Percentiles rank a stretch among this genome's conserved stretches.
Evolutionary conservation across 2,329 filamentous ascomycete species (phyloP).

Genomic region (Tolypocladium tropicale): DNA sequence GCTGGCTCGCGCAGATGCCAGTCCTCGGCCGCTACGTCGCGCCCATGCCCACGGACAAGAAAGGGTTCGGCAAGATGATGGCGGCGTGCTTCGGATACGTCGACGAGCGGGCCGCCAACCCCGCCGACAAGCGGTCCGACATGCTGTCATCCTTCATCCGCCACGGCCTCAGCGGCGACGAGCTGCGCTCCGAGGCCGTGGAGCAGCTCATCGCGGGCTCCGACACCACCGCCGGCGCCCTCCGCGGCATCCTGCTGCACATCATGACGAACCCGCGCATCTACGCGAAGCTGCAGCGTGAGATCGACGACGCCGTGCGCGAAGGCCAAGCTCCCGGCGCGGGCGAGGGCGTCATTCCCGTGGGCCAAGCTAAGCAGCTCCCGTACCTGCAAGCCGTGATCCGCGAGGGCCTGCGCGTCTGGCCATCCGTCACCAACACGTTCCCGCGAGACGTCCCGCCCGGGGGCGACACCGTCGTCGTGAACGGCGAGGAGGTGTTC

Average conservation of each 20-base stretch:
- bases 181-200: constrained; percentile 20
- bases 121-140: constrained; percentile 19
- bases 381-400: constrained; percentile 39
- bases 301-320: constrained; percentile 37
- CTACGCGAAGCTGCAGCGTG: constrained; percentile 33
- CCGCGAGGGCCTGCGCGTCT: constrained; percentile 36
- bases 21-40: constrained; percentile 15
- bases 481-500: constrained; percentile 26
- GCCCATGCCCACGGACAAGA: constrained; percentile 16
- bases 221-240: constrained; percentile 32
- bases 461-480: constrained; percentile 17
- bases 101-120: constrained; percentile 13
- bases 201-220: constrained; percentile 35
- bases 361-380: constrained; percentile 25
- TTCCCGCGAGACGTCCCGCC: constrained; percentile 20
- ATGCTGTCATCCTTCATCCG: constrained; percentile 32
- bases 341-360: constrained; percentile 27
- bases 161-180: constrained; percentile 22
- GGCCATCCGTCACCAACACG: constrained; percentile 29
- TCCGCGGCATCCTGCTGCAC: constrained; percentile 38
- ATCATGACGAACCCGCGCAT: constrained; percentile 38
- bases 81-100: constrained; percentile 15
- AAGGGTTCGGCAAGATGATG: constrained; percentile 24
- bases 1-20: constrained; percentile 17
- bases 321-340: constrained; percentile 21